Evolutionary conservation across 805 yeast species (phyloP).

Genomic region (Millerago galiae): DNA sequence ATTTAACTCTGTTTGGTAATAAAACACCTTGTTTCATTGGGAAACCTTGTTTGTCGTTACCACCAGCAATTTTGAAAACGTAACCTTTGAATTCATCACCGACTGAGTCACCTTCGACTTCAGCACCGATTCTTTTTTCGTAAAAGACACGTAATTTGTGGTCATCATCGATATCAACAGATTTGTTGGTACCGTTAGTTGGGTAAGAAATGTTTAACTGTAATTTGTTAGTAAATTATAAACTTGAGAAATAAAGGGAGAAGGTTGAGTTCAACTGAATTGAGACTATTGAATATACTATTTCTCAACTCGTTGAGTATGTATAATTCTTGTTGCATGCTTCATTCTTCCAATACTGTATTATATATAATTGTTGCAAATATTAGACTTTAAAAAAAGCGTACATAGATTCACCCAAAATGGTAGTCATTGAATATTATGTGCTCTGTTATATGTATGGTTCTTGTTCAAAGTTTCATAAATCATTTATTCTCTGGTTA

Average conservation of each 20-base stretch:
- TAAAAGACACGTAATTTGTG: constrained; percentile 97
- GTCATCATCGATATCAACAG: constrained; percentile 97
- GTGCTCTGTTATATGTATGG: too few species aligned
- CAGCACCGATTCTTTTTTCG: constrained; percentile 99
- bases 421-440: too few species aligned
- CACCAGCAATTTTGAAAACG: constrained; percentile 98
- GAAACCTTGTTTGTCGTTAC: constrained; percentile 99
- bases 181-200: constrained; percentile 99
- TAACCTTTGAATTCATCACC: constrained; percentile 99
- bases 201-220: constrained; percentile 98
- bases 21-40: constrained; percentile 99
- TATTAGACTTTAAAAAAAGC: too few species aligned
- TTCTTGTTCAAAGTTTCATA: too few species aligned
- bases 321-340: too few species aligned
- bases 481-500: too few species aligned
- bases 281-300: background rate
- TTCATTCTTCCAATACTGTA: too few species aligned
- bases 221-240: constrained; percentile 34
- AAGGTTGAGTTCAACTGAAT: background rate
- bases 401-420: too few species aligned
- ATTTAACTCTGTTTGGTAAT: constrained; percentile 98
- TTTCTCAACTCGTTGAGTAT: too few species aligned
- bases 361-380: too few species aligned
- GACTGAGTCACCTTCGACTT: constrained; percentile 96
- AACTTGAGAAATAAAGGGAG: background rate